Evolutionary conservation across 106 monocot species (phyloP), one percentile per base, ranked within the genome.

Genomic region (Agapanthus africanus): DNA sequence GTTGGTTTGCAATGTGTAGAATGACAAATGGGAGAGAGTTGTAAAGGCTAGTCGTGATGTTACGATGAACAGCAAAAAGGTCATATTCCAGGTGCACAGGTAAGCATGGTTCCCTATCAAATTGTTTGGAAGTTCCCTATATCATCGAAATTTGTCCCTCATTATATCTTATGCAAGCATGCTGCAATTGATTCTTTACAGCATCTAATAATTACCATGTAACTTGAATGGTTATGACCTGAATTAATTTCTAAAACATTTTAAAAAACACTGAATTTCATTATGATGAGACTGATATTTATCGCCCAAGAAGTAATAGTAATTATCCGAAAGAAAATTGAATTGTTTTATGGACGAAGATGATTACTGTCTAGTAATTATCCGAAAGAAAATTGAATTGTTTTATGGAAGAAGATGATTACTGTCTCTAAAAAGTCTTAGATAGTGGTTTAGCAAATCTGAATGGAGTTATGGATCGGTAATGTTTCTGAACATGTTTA

Each of bases 61-160:
- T 39, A 95, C 95, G n/a, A 88, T 95, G 67, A 88, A 95, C 74
- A 95, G 95, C 81, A 95, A 95, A 69, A 95, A 95, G 69, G 88
- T 91, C 74, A 95, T 95, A 73, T 95, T 95, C 76, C 95, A 95
- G 76, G 88, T 95, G 8, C 95, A 95, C 65, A 91, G 95, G 95
- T 88, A 74, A 39, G 75, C 44, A 19, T 31, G 31, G 21, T 7
- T 31, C 69, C 54, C 21, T 52, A 16, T 8, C 5, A 4, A 31
- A 3, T 57, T 21, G 5, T 52, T 52, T 4, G 5, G 9, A 11
- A 23, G 52, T 57, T 10, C 10, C 56, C 13, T 13, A 4, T 6
- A 1, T 57, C 1, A 57, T 1, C 52, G 8, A 11, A 4, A 52
- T 31, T 13, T 57, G 27, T 57, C 31, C 30, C 30, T 30, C 30